Base-by-base conservation (phyloP, 2,329 filamentous ascomycete species). In the Gnomoniopsis smithogilvyi region DNA sequence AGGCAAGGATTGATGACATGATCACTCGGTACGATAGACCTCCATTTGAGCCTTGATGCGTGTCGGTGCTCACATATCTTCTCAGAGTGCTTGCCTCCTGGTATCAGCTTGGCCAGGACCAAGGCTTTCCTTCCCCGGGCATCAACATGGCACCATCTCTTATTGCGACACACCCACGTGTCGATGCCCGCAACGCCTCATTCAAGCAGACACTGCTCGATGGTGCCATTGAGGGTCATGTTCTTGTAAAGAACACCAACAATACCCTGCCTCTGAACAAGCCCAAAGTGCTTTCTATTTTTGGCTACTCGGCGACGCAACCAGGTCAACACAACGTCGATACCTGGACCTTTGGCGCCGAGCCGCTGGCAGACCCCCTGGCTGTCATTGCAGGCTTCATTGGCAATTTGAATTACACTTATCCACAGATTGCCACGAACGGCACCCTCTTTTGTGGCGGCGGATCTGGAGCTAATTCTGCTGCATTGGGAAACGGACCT, bases 221-320 rank as follows among this genome's bases (percentile, higher is more conserved):
- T n/a, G 81, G 83, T 3, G 85, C 84, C 0, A 73, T 86, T 4
- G 84, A 87, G 64, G 84, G 86, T 3, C 84, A 87, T 56, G 85
- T 88, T 1, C 76, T 88, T 0, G 76, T 88, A 33, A 89, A 88
- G 69, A 88, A 89, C 67, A 72, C 67, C 43, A 80, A 82, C 46
- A 75, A 74, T 15, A 73, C 81, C 0, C 75, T 88, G 1, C 85
- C 85, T 0, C 69, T 89, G 0, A 75, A 75, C 10, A 69, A 76
- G 12, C 79, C 79, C 2, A 72, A 75, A 61, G 65, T 81, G 62
- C 63, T 89, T 47, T 83, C 85, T 1, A 64, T 88, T n/a, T 86
- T 83, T 65, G 82, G 85, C 26, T 88, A 88, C 67, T 86, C 86
- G 12, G 81, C 78, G 45, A 76, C 73, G 51, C 74, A 72, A 10